These are phyloP conservation scores for Bruguiera gymnorhiza DNA, from an alignment of 345 rosid species.

Conservation along the genomic window DNA sequence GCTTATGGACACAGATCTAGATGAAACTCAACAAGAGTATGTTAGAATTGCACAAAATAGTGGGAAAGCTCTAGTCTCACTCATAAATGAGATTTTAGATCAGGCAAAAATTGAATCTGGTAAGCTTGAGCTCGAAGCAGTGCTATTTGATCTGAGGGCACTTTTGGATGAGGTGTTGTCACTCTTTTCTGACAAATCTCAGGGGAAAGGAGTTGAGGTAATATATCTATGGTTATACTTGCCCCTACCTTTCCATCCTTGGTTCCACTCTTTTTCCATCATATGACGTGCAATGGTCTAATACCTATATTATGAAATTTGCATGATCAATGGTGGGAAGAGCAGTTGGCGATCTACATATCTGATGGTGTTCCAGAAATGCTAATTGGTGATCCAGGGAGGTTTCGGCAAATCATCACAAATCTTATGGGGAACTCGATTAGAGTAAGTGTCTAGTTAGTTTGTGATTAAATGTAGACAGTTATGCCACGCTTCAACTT, in stretches of 20 bases:
- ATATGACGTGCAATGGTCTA: constrained; percentile 1
- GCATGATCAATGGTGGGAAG: constrained; percentile 19
- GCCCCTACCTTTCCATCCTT: neutral
- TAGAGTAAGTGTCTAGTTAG: constrained; percentile 50
- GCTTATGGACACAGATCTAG: constrained; percentile 88
- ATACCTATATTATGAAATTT: constrained; percentile 17
- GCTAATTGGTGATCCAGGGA: constrained; percentile 88
- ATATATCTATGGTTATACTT: neutral
- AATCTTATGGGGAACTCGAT: constrained; percentile 96
- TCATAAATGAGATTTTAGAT: constrained; percentile 89
- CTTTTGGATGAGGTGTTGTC: constrained; percentile 90
- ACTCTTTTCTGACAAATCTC: constrained; percentile 87
- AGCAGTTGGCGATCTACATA: constrained; percentile 85
- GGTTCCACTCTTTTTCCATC: neutral
- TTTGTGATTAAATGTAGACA: no score
- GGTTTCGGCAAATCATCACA: constrained; percentile 89
- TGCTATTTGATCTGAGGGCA: constrained; percentile 71
- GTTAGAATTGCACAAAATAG: constrained; percentile 92
- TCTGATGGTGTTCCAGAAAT: constrained; percentile 79
- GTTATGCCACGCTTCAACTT: no score
- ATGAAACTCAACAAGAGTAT: constrained; percentile 84
- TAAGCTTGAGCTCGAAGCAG: constrained; percentile 90
- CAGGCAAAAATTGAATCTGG: constrained; percentile 97
- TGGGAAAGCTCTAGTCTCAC: constrained; percentile 86
- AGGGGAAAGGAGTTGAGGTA: constrained; percentile 91